These are phyloP conservation scores for Pichia occidentalis DNA, from an alignment of 805 yeast species.

Conservation along the genomic window DNA sequence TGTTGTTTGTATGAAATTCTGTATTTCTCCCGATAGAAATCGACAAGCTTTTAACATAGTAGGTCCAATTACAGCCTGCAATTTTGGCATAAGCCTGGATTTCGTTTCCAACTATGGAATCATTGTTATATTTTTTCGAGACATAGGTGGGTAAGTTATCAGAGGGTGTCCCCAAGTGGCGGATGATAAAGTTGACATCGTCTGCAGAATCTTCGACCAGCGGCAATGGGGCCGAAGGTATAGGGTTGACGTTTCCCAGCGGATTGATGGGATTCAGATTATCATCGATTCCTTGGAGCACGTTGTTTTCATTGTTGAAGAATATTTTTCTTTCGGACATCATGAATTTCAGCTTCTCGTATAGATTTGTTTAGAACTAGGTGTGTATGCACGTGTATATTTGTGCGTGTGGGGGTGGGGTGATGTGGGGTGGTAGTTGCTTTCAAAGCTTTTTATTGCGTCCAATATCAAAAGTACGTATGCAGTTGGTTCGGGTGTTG, in stretches of 20 bases:
- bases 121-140: conserved; percentile 66
- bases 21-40: conserved; percentile 87
- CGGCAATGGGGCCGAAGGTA: neutral
- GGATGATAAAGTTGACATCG: conserved; percentile 66
- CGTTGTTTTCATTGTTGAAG: conserved; percentile 19
- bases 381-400: too few species aligned
- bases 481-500: too few species aligned
- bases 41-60: conserved; percentile 71
- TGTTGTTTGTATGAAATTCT: conserved; percentile 20
- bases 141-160: conserved; percentile 62
- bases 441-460: too few species aligned
- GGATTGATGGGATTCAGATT: neutral
- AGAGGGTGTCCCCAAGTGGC: conserved; percentile 62
- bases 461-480: too few species aligned
- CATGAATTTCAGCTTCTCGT: neutral
- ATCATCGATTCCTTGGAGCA: conserved; percentile 12
- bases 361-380: too few species aligned
- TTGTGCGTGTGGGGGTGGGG: too few species aligned
- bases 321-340: conserved; percentile 21
- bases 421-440: too few species aligned
- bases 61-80: conserved; percentile 92
- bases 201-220: conserved; percentile 53
- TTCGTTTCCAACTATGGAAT: conserved; percentile 59
- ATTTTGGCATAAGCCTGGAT: conserved; percentile 98
- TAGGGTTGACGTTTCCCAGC: neutral